Conservation (phyloP, 108 stramenopile genomes). For the Schizochytrium sp. region DNA sequence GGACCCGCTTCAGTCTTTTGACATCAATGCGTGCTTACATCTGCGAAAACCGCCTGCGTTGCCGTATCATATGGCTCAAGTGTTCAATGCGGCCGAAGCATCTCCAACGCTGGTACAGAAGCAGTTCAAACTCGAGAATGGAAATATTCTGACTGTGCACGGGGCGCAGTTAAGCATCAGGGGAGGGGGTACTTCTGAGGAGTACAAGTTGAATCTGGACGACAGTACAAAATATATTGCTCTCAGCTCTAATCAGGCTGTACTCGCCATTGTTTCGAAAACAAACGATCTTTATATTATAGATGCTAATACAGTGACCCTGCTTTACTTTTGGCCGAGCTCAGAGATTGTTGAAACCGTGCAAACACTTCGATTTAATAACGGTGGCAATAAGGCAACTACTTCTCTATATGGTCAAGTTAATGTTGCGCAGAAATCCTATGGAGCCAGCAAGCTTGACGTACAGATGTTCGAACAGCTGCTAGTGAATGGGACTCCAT, state of each 20-base stretch:
- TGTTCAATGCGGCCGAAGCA: background rate
- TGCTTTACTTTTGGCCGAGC: constrained; percentile 25
- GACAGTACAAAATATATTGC: background rate
- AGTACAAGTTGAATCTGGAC: background rate
- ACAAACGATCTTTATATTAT: constrained; percentile 49
- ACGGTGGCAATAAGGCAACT: background rate
- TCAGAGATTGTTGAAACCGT: background rate
- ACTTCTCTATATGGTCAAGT: too few relatives aligned
- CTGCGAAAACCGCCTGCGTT: background rate
- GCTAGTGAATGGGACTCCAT: background rate
- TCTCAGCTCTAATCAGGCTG: background rate
- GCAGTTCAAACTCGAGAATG: background rate
- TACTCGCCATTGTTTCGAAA: background rate
- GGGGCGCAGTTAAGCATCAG: background rate
- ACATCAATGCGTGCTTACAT: background rate
- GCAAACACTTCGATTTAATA: background rate
- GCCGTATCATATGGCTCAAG: background rate
- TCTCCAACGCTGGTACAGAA: background rate
- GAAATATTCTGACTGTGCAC: background rate
- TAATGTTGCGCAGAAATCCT: too few relatives aligned
- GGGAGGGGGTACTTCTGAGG: background rate
- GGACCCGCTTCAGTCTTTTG: background rate
- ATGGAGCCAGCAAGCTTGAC: too few relatives aligned
- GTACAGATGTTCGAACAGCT: background rate
- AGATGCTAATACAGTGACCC: background rate